Evolutionary conservation across 257 asterid genomes (phyloP), one percentile per base, ranked within the genome.

Genomic region (Nicotiana sylvestris): DNA sequence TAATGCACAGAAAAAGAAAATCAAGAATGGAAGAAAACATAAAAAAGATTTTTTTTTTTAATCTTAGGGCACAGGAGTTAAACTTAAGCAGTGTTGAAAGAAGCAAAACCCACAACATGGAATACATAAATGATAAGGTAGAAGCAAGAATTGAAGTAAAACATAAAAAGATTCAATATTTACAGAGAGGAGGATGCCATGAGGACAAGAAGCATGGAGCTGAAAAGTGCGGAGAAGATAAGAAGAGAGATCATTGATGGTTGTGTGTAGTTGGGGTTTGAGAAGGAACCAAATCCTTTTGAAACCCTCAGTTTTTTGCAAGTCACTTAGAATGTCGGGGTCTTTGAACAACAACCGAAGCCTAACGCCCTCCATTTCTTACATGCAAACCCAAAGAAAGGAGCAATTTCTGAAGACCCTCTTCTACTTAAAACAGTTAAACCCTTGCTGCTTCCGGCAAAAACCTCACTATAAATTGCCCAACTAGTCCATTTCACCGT

Each of bases 121-220:
- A 16, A 5, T 43, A 43, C 58, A 21, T 4, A 43, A 43, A 43
- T 43, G n/a, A 43, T 11, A 70, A 74, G 39, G 13, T 46, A 74
- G 39, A 74, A 49, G 39, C 61, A 74, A 49, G 39, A 74, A 18
- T 10, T 51, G 32, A 62, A 61, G 1, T 12, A 27, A 56, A 57
- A 37, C 55, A 35, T 15, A 5, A 10, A 18, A 58, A 43, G 32
- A 81, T 0, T 3, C 3, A 82, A 39, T 3, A 10, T 9, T 60
- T 88, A 96, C 99, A 65, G 90, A 91, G 86, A 96, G 95, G 62
- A 91, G 84, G 83, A 96, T 90, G 80, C 99, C 99, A 64, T 91
- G 77, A 58, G 99, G 98, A 82, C 98, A 96, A 68, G 98, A 86
- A 12, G 81, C 89, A 58, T 90, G 91, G 84, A 96, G 98, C 12